Percentiles rank a stretch among this genome's conserved stretches.
phyloP scores from a whole-genome alignment of 371 early-diverging fungal genomes.

The Mortierella sp. region DNA sequence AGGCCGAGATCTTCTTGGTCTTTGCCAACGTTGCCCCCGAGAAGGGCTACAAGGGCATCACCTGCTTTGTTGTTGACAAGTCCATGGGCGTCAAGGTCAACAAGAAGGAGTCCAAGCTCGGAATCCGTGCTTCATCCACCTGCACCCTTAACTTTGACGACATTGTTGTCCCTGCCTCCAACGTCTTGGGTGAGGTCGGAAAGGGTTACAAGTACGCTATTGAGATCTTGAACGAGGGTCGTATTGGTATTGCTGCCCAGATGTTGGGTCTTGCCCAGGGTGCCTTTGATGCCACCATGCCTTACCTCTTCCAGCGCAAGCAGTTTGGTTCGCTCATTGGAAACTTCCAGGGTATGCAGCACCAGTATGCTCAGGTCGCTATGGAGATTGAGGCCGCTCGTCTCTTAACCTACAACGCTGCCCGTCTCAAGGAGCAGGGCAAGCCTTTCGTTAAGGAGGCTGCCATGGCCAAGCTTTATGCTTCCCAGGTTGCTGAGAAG shows the following conservation, averaged over 20 bases:
- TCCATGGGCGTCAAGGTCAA: slow-evolving; percentile 94
- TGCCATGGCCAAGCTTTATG: slow-evolving; percentile 98
- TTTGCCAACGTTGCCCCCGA: slow-evolving; percentile 97
- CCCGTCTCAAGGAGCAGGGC: slow-evolving; percentile 95
- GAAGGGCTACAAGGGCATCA: slow-evolving; percentile 98
- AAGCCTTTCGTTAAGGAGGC: slow-evolving; percentile 93
- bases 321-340: slow-evolving; percentile 93
- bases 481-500: slow-evolving; percentile 96
- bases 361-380: slow-evolving; percentile 96
- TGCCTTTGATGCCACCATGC: slow-evolving; percentile 90
- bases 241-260: slow-evolving; percentile 98
- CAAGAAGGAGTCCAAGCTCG: slow-evolving; percentile 98
- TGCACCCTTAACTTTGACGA: slow-evolving; percentile 96
- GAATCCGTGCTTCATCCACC: slow-evolving; percentile 97
- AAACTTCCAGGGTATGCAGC: slow-evolving; percentile 98
- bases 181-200: slow-evolving; percentile 94
- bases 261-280: slow-evolving; percentile 99
- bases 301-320: slow-evolving; percentile 96
- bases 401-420: slow-evolving; percentile 97
- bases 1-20: slow-evolving; percentile 97
- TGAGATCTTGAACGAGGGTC: slow-evolving; percentile 98
- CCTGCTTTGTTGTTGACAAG: slow-evolving; percentile 97
- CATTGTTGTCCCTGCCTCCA: slow-evolving; percentile 89
- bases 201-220: slow-evolving; percentile 99
- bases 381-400: slow-evolving; percentile 98